These are phyloP conservation scores for Didymella arachidicola DNA, from an alignment of 2,329 filamentous ascomycete species.

Conservation along the genomic window DNA sequence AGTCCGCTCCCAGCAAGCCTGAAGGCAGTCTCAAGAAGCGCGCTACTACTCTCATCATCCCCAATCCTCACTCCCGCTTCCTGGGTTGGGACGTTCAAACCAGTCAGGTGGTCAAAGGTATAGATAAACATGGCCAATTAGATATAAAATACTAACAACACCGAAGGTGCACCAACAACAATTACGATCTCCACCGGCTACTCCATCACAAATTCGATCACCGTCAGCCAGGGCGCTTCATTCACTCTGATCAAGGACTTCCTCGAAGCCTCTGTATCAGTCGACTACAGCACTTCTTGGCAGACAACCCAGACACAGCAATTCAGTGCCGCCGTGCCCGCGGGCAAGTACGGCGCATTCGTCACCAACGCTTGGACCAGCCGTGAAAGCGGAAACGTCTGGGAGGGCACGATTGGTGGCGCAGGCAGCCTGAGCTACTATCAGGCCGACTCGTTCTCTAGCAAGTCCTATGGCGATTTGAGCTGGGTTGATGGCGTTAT, in stretches of 20 bases:
- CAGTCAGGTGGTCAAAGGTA: conserved; percentile 46
- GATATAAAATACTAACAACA: neutral
- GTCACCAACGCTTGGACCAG: conserved; percentile 51
- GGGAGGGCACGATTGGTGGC: conserved; percentile 47
- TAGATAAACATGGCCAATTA: neutral
- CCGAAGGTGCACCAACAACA: conserved; percentile 30
- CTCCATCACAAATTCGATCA: conserved; percentile 45
- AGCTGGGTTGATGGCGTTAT: conserved; percentile 54
- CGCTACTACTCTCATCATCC: conserved; percentile 30
- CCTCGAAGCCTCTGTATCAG: conserved; percentile 32
- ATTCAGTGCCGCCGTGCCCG: conserved; percentile 46
- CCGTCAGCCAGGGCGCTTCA: conserved; percentile 28
- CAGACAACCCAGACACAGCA: conserved; percentile 41
- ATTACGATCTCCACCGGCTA: conserved; percentile 49
- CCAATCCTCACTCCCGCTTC: conserved; percentile 38
- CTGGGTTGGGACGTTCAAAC: conserved; percentile 53
- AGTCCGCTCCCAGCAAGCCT: conserved; percentile 12
- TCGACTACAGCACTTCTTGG: conserved; percentile 46
- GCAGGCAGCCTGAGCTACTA: conserved; percentile 37
- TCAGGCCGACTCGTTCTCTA: conserved; percentile 47
- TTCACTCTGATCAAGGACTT: conserved; percentile 38
- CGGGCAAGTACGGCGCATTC: conserved; percentile 51
- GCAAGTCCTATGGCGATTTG: conserved; percentile 44
- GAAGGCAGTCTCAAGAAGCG: conserved; percentile 27
- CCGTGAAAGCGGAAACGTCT: conserved; percentile 47